A percentile compares a stretch with the other conserved stretches of the same genome.
These are phyloP conservation scores for Coemansia sp. DNA, from an alignment of 192 early-diverging fungal genomes.

Conservation along the genomic window DNA sequence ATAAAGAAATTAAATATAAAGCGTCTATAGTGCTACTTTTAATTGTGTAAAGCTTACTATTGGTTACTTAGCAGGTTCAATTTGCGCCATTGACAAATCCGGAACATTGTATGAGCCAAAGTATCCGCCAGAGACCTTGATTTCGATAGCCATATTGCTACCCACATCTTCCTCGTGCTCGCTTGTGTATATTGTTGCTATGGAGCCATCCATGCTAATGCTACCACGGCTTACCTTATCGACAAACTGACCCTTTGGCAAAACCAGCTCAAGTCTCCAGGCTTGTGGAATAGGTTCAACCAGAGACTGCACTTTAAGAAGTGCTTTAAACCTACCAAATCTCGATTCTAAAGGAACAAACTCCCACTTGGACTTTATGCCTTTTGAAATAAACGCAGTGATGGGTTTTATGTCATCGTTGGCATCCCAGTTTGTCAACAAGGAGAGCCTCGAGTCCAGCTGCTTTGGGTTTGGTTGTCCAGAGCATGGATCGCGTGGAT, in stretches of 20 bases:
- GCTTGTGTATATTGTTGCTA: slow-evolving; percentile 12
- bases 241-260: slow-evolving; percentile 23
- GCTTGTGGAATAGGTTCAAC: slow-evolving; percentile 5
- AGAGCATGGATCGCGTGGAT: slow-evolving; percentile 4
- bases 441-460: no score
- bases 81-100: no score
- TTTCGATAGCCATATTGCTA: slow-evolving; percentile 24
- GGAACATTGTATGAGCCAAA: slow-evolving; percentile 20
- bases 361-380: slow-evolving; percentile 26
- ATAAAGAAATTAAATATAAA: no score
- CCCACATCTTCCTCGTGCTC: not conserved
- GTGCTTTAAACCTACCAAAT: slow-evolving; percentile 8
- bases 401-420: no score
- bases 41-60: no score
- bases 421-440: no score
- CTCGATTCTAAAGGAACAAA: slow-evolving; percentile 10
- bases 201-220: slow-evolving; percentile 8
- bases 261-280: slow-evolving; percentile 19
- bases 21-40: no score
- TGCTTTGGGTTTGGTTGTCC: slow-evolving; percentile 9
- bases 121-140: slow-evolving; percentile 30
- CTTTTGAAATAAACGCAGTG: no score
- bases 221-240: not conserved
- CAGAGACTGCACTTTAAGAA: slow-evolving; percentile 30
- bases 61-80: no score